phyloP scores from a whole-genome alignment of 345 rosid genomes.

The Carallia brachiata region DNA sequence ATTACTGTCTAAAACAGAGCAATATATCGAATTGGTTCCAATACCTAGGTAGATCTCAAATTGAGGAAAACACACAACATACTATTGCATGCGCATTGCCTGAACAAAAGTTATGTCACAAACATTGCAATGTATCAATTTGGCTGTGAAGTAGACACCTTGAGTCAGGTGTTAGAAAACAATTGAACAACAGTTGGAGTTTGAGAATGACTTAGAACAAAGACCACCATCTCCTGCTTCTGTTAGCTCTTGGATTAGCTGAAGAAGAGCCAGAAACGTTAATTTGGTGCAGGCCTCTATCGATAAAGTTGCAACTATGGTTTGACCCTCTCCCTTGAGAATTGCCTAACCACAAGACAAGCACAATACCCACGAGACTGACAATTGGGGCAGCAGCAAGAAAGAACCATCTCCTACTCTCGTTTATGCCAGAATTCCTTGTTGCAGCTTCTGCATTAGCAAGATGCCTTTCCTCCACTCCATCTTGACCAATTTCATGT shows the following conservation, averaged over 20 bases:
- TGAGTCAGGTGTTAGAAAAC: neutral
- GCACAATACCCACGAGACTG: slow-evolving; percentile 67
- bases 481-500: slow-evolving; percentile 19
- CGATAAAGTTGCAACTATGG: slow-evolving; percentile 19
- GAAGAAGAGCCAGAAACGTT: slow-evolving; percentile 16
- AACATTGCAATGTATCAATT: neutral
- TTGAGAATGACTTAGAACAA: slow-evolving; percentile 35
- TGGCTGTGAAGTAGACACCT: neutral
- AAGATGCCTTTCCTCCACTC: slow-evolving; percentile 25
- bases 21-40: no score
- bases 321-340: slow-evolving; percentile 43
- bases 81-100: no score
- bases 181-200: neutral
- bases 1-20: no score
- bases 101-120: neutral
- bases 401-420: slow-evolving; percentile 67
- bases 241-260: slow-evolving; percentile 45
- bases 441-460: slow-evolving; percentile 19
- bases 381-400: slow-evolving; percentile 85
- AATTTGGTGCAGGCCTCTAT: slow-evolving; percentile 24
- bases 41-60: no score
- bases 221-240: slow-evolving; percentile 83
- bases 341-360: slow-evolving; percentile 66
- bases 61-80: no score
- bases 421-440: slow-evolving; percentile 19